Conservation (phyloP, 352 stramenopile species). For the Pythium monospermum region DNA sequence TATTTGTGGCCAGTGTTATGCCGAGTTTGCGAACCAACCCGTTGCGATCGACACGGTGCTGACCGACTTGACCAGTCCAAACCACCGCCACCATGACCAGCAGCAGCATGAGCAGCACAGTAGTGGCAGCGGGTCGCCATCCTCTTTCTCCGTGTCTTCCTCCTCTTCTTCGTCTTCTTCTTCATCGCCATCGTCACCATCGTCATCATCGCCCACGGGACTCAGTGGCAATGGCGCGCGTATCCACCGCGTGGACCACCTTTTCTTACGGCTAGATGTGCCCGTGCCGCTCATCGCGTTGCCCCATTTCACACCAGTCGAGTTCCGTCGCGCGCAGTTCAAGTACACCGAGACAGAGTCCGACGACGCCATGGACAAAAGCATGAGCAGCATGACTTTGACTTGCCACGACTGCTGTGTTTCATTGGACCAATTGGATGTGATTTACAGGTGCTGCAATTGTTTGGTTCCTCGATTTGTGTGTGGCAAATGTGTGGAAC, state of each 20-base stretch:
- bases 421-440: slow-evolving; percentile 22
- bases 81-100: too few species aligned
- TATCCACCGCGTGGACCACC: slow-evolving; percentile 42
- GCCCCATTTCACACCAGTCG: slow-evolving; percentile 39
- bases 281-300: slow-evolving; percentile 61
- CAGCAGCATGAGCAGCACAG: background rate
- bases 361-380: background rate
- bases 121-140: background rate
- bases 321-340: slow-evolving; percentile 20
- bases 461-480: slow-evolving; percentile 47
- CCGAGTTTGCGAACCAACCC: slow-evolving; percentile 29
- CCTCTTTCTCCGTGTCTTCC: too few species aligned
- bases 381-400: too few species aligned
- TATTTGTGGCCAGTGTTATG: slow-evolving; percentile 59
- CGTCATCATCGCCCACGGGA: too few species aligned
- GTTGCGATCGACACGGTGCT: slow-evolving; percentile 8
- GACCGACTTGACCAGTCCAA: background rate
- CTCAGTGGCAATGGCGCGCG: background rate
- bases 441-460: slow-evolving; percentile 63
- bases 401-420: slow-evolving; percentile 9
- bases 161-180: too few species aligned
- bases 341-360: slow-evolving; percentile 22
- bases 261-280: slow-evolving; percentile 59
- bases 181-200: too few species aligned
- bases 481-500: slow-evolving; percentile 36